Evolutionary conservation across 495 filamentous ascomycete species (phyloP), one percentile per base, ranked within the genome.

Genomic region (Penicillium verhagenii): DNA sequence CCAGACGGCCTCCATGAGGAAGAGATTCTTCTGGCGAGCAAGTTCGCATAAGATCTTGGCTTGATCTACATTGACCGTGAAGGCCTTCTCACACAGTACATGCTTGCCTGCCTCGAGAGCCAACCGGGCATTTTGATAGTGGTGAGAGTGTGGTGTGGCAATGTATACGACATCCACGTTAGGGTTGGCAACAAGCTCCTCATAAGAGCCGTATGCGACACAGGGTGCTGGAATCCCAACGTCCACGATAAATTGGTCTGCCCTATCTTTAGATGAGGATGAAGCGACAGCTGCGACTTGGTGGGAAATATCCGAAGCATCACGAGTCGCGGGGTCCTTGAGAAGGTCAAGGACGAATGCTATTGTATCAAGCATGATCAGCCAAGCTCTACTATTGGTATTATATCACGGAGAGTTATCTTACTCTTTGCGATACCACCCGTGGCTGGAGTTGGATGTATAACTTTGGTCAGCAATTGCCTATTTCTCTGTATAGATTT

Each of bases 1-100:
- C 93, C 94, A 97, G 11, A 97, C 89, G 16, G 92, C 92, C 76
- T 97, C 93, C 91, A 96, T 96, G 33, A 97, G 70, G 74, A 97
- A 96, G 19, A 96, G 64, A n/a, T 84, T 82, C 80, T 95, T 96
- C 61, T 82, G 75, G 61, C 75, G 80, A 0, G 94, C 91, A 16
- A 82, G 86, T 47, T 89, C 83, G 48, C 86, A 80, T 14, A 97
- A 77, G 55, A 87, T 86, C 65, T 81, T 82, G 4, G 89, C 77
- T 74, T 97, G 92, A 11, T 83, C 77, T 9, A 91, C 92, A 65
- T 90, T 97, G 53, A 93, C 88, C 0, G 92, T 96, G 63, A 97
- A 88, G 0, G 92, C 82, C 75, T 97, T 97, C 70, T 97, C 94
- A 69, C 90, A 96, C 21, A 97, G 80, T 3, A 96, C 92, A 60